phyloP scores from a whole-genome alignment of 139 green algal species.

The Chlamydomonas schloesseri region DNA sequence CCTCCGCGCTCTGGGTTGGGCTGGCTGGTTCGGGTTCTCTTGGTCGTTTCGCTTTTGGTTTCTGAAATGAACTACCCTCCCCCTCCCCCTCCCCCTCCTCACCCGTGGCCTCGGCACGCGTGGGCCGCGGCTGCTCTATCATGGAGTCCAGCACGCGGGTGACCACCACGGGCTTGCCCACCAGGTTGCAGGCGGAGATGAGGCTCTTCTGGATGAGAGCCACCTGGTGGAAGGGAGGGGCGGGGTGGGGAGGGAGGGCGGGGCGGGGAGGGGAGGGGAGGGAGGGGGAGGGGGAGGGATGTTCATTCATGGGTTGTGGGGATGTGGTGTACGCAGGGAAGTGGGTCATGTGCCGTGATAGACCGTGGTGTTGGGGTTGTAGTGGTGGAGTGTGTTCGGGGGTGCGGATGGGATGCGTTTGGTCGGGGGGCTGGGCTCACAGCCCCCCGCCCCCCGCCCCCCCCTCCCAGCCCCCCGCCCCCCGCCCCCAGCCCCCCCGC shows the following conservation, averaged over 20 bases:
- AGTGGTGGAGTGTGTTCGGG: no score
- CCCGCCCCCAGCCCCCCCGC: no score
- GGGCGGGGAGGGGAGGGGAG: neutral
- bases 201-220: slow-evolving; percentile 39
- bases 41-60: no score
- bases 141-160: slow-evolving; percentile 93
- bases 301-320: neutral
- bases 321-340: neutral
- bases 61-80: no score
- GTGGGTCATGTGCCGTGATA: no score
- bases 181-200: slow-evolving; percentile 74
- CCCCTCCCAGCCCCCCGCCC: no score
- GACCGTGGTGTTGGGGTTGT: no score
- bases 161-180: slow-evolving; percentile 90
- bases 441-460: no score
- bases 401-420: no score
- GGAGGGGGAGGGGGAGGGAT: neutral
- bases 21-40: no score
- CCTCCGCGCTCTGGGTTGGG: no score
- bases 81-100: neutral
- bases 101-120: slow-evolving; percentile 51
- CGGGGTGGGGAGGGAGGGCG: neutral
- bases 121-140: slow-evolving; percentile 57
- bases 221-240: neutral
- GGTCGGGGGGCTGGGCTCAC: no score